Evolutionary conservation across 257 asterid genomes (phyloP).

Genomic region (Solanum medicagineum): DNA sequence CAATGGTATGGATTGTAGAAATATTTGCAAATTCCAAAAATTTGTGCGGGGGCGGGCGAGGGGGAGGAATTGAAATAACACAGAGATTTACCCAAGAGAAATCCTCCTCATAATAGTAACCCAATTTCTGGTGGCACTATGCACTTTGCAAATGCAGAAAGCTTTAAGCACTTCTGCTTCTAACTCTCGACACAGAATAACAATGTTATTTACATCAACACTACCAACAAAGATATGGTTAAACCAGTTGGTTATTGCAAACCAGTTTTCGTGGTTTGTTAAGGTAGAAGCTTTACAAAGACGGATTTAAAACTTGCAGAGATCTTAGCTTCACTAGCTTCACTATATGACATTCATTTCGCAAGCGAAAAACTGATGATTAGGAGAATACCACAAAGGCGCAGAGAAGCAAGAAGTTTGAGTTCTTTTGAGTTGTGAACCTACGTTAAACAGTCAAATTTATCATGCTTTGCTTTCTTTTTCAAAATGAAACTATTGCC

Average conservation of each 20-base stretch:
- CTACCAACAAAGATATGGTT: not conserved
- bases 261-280: not conserved
- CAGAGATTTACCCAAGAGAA: not conserved
- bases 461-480: not conserved
- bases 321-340: not conserved
- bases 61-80: not conserved
- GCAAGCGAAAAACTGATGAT: not conserved
- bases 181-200: not conserved
- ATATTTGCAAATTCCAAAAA: not conserved
- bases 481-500: not conserved
- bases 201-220: not conserved
- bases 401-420: not conserved
- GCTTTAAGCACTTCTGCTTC: not conserved
- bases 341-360: not conserved
- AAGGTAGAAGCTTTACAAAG: not conserved
- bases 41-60: not conserved
- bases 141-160: not conserved
- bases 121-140: not conserved
- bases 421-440: not conserved
- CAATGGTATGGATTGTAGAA: not conserved
- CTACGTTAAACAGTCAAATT: not conserved
- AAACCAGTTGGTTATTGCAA: not conserved
- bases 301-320: not conserved
- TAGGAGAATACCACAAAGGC: not conserved
- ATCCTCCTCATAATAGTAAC: not conserved